Percentiles rank a stretch among this genome's conserved stretches.
Conservation (phyloP, 805 yeast species). For the Scheffersomyces spartinae region DNA sequence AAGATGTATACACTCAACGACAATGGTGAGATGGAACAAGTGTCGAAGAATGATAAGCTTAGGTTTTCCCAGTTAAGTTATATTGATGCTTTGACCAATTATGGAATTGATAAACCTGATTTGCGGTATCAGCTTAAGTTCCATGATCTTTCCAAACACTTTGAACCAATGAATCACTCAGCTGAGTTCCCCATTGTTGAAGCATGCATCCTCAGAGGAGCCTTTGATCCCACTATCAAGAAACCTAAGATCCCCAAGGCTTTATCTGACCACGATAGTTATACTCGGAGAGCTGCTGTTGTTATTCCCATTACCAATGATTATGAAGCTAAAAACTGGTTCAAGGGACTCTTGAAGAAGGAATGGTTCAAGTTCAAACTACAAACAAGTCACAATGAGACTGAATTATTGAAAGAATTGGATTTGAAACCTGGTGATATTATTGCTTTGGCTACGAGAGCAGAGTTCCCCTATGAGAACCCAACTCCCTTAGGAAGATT, state of each 20-base stretch:
- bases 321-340: slow-evolving; percentile 34
- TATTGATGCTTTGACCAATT: slow-evolving; percentile 53
- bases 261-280: slow-evolving; percentile 31
- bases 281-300: slow-evolving; percentile 47
- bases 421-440: slow-evolving; percentile 55
- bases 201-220: slow-evolving; percentile 50
- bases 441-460: slow-evolving; percentile 70
- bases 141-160: slow-evolving; percentile 31
- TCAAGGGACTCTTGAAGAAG: slow-evolving; percentile 19
- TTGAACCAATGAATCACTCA: slow-evolving; percentile 16
- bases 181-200: slow-evolving; percentile 60
- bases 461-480: slow-evolving; percentile 64
- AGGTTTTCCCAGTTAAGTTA: slow-evolving; percentile 41
- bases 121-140: slow-evolving; percentile 52
- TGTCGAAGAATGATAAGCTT: slow-evolving; percentile 8
- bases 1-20: slow-evolving; percentile 27
- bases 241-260: slow-evolving; percentile 22
- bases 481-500: slow-evolving; percentile 91
- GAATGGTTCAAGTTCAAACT: slow-evolving; percentile 9
- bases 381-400: slow-evolving; percentile 8
- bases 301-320: slow-evolving; percentile 38
- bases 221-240: slow-evolving; percentile 16
- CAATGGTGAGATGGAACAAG: slow-evolving; percentile 17
- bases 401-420: slow-evolving; percentile 14
- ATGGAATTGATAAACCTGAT: slow-evolving; percentile 95